Base-by-base conservation (phyloP, 2,329 filamentous ascomycete genomes). In the Penicillium sp. region DNA sequence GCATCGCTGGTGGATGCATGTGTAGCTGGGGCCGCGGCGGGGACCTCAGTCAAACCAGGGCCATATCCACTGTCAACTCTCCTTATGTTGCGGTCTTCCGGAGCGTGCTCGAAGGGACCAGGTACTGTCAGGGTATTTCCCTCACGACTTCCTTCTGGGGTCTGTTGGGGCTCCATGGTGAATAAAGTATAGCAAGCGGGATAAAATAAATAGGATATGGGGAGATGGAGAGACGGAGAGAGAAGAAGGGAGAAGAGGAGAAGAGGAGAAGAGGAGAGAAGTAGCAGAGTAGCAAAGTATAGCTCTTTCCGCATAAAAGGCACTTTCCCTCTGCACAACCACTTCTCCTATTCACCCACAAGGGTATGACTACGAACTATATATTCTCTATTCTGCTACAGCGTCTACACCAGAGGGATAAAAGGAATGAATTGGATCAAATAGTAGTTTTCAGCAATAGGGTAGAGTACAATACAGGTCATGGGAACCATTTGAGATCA, bases 381-480 rank as follows among this genome's bases (percentile, higher is more conserved):
- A 21, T 27, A 2, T 21, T 43, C 4, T 21, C 16, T 29, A 15
- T 21, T n/a, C 10, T n/a, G 6, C 44, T 40, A 53, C 9, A 4
- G 15, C 16, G 15, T 29, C 21, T 27, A 54, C 25, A 23, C 23
- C 4, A 43, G 2, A 27, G 19, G 19, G 19, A 2, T 21, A 21
- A 21, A 21, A 21, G 19, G 19, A 21, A 39, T 45, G 19, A 54
- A 43, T 36, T 50, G 36, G 38, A 19, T 45, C 27, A 46, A 46
- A 56, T 40, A 51, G 39, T 31, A 44, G 21, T 33, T 51, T 52
- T 46, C 48, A 46, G 53, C 44, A 47, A 48, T 39, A 59, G 38
- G 53, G 40, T 53, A 54, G 38, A 57, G 38, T 59, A 59, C 46
- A 56, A n/a, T 38, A 57, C 45, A 57, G 33, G 53, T 56, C 53